Conservation (phyloP, 441 rosid genomes). For the Bocquillonia castaneifolia region DNA sequence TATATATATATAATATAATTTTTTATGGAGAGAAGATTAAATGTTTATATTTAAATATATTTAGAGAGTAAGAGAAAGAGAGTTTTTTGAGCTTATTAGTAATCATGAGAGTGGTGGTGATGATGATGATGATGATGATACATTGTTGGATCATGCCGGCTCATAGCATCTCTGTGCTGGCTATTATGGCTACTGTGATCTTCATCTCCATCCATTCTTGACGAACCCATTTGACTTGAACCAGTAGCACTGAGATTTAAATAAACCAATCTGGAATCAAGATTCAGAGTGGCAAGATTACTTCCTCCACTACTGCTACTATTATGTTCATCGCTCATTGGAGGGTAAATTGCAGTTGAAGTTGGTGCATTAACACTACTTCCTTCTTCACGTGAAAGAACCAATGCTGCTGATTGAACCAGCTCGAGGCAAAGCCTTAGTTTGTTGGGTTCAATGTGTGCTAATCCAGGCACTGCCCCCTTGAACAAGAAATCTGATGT, state of each 20-base stretch:
- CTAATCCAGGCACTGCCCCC: slow-evolving; percentile 92
- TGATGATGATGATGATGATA: no score
- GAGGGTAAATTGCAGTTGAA: slow-evolving; percentile 47
- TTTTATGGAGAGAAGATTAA: not conserved
- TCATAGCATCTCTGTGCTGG: slow-evolving; percentile 60
- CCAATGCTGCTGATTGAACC: slow-evolving; percentile 93
- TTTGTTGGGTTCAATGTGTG: slow-evolving; percentile 92
- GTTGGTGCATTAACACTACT: slow-evolving; percentile 34
- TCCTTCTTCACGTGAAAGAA: slow-evolving; percentile 93
- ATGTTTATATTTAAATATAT: not conserved
- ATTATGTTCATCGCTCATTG: slow-evolving; percentile 63
- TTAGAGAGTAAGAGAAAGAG: not conserved
- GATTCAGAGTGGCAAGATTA: slow-evolving; percentile 39
- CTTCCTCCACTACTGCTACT: slow-evolving; percentile 55
- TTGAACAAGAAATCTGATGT: slow-evolving; percentile 98
- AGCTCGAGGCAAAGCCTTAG: slow-evolving; percentile 93
- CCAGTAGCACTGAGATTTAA: slow-evolving; percentile 73
- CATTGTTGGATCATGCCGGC: slow-evolving; percentile 61
- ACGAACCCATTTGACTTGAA: slow-evolving; percentile 54
- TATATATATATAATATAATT: slow-evolving; percentile 18
- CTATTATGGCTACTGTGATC: slow-evolving; percentile 36
- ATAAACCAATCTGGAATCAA: slow-evolving; percentile 86
- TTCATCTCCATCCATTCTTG: slow-evolving; percentile 49
- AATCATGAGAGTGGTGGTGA: slow-evolving; percentile 51
- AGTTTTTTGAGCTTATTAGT: slow-evolving; percentile 21